Conservation (phyloP, 2,329 filamentous ascomycete genomes). For the Blastomyces silverae region DNA sequence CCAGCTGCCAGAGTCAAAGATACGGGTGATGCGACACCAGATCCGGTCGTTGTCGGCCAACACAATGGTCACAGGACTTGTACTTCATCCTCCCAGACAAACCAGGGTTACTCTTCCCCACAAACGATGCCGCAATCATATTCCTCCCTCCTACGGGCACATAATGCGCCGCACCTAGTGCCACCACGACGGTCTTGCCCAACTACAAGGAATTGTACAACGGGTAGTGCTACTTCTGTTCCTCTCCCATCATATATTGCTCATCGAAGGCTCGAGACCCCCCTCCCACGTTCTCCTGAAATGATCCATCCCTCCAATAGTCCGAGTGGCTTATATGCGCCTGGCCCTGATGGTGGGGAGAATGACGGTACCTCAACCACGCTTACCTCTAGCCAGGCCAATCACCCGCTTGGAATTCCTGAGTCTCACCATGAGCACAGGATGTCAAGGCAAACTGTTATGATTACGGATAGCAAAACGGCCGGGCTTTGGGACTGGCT, state of each 20-base stretch:
- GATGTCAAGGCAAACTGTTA: background rate
- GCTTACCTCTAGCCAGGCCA: background rate
- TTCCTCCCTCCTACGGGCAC: conserved; percentile 1
- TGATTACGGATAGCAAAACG: background rate
- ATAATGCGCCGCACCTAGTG: conserved; percentile 13
- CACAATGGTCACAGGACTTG: background rate
- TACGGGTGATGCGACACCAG: background rate
- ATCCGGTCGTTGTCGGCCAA: background rate
- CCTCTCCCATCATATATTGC: conserved; percentile 17
- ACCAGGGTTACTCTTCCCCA: background rate
- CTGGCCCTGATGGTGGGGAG: conserved; percentile 1
- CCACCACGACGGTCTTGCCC: conserved; percentile 15
- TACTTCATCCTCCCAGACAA: background rate
- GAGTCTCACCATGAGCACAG: background rate
- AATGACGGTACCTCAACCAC: conserved; percentile 11
- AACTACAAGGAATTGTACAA: conserved; percentile 11
- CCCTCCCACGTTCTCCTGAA: conserved; percentile 5
- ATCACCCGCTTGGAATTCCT: background rate
- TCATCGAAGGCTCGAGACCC: conserved; percentile 9
- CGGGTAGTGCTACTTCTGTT: conserved; percentile 8
- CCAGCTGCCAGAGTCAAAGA: conserved; percentile 22
- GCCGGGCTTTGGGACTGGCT: conserved; percentile 9
- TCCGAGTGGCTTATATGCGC: background rate
- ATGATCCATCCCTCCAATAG: background rate
- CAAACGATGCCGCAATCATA: conserved; percentile 8